Evolutionary conservation across 345 rosid species (phyloP), one percentile per base, ranked within the genome.

Genomic region (Hibiscus tridactylites): DNA sequence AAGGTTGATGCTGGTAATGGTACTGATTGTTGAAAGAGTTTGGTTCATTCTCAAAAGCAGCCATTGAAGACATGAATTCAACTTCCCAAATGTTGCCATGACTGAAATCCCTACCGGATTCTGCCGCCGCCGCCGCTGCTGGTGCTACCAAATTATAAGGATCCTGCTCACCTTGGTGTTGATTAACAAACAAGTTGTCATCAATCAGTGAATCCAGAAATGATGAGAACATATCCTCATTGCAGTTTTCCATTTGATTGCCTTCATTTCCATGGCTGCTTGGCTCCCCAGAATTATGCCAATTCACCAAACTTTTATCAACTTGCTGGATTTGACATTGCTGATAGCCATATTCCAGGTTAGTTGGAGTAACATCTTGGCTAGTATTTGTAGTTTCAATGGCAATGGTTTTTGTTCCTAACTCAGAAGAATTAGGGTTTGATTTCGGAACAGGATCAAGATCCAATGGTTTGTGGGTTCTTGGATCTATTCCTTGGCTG

Each of bases 141-240:
- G 29, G 9, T 54, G 4, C 24, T 17, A 52, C 8, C 24, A 10
- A 7, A 68, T 68, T 52, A 28, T 50, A 29, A 50, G 71, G 71
- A 39, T 21, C 82, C 35, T 61, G 79, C n/a, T 65, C 76, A 10
- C 9, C 71, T 39, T 16, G 84, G 4, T 61, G 77, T 47, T 77
- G 83, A 65, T 33, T 59, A 29, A 50, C 58, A 35, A 86, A 81
- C 26, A 77, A 49, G 66, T 76, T 80, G 10, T 88, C 97, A 19
- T 87, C 81, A 73, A 87, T 78, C 54, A 92, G 75, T 12, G 90
- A 85, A 74, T 87, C 88, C 6, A 92, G 85, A 81, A 90, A 86
- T 1, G 88, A 83, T 6, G 97, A 83, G 83, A 88, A 84, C 64
- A 72, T 75, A 71, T 92, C 96, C 33, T 87, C 94, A 29, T 79